Evolutionary conservation across 2,329 filamentous ascomycete species (phyloP), one percentile per base, ranked within the genome.

Genomic region (Colletotrichum sojae): DNA sequence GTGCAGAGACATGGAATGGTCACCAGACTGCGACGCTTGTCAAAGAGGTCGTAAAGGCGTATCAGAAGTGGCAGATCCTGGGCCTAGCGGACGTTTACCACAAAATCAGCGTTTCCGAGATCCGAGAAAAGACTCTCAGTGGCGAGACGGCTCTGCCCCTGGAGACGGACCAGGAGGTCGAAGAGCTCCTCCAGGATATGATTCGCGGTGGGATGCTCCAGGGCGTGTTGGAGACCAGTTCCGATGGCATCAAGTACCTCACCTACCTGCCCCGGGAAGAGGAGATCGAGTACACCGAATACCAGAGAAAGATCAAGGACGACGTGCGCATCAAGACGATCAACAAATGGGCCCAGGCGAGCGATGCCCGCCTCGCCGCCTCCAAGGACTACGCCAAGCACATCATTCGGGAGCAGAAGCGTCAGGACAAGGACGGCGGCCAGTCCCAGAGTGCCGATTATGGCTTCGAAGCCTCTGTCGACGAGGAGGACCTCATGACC

Each of bases 21-120:
- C 94, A 98, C 74, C 88, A 89, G 54, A 98, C 97, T 75, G 79
- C 82, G 4, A 88, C 90, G 4, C 86, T 98, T 15, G 84, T 97
- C 13, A 81, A 84, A 5, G 89, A 94, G 77, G 90, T 95, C 12
- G 78, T 92, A 46, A 83, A 87, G 20, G 90, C 92, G 10, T 93
- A 95, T 76, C 90, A 92, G 73, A 90, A 90, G 74, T 94, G 92
- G 83, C 90, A 92, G 69, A 89, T 98, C 66, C 84, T 91, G 40
- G 90, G 90, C 68, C 84, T 98, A 27, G 90, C 91, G 52, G 87
- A 88, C 60, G 90, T 93, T 4, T 98, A 95, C 76, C 83, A 81
- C 61, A 87, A 88, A 71, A 82, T 91, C 40, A 85, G 86, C 16
- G 82, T 91, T 39, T 73, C 83, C 18, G 84, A 89, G 73, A 78